Evolutionary conservation across 1,284 basidiomycete species (phyloP).

Genomic region (Abortiporus biennis): DNA sequence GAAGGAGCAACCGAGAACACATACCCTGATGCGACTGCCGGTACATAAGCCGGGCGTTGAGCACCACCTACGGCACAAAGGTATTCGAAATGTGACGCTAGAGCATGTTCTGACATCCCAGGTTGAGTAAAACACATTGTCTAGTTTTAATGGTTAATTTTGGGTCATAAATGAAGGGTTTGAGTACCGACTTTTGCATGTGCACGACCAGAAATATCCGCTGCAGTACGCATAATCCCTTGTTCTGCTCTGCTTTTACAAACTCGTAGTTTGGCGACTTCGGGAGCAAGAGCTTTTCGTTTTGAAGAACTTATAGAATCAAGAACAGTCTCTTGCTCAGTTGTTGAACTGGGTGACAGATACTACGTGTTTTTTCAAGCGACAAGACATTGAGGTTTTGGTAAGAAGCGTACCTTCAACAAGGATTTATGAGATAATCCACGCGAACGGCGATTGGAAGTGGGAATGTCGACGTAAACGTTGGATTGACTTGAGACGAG

Average conservation of each 20-base stretch:
- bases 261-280: constrained; percentile 55
- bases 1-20: neutral
- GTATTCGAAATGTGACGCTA: constrained; percentile 90
- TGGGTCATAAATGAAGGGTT: neutral
- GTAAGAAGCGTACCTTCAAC: constrained; percentile 17
- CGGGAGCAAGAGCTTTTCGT: constrained; percentile 47
- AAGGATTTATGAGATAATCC: constrained; percentile 28
- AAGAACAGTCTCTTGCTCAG: constrained; percentile 46
- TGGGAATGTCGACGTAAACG: constrained; percentile 36
- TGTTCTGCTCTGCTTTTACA: constrained; percentile 73
- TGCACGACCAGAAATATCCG: constrained; percentile 70
- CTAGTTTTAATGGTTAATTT: constrained; percentile 28
- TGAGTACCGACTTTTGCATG: constrained; percentile 61
- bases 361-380: constrained; percentile 27
- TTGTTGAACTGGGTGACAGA: constrained; percentile 32
- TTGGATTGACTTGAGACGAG: constrained; percentile 29
- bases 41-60: constrained; percentile 87
- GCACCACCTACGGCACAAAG: constrained; percentile 73
- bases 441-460: constrained; percentile 15
- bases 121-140: constrained; percentile 79
- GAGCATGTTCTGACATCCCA: constrained; percentile 65
- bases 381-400: constrained; percentile 6
- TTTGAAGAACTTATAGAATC: constrained; percentile 43
- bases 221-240: constrained; percentile 65
- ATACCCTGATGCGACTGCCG: constrained; percentile 89